Conservation (phyloP, 768 basidiomycete species). For the Kwoniella pini region DNA sequence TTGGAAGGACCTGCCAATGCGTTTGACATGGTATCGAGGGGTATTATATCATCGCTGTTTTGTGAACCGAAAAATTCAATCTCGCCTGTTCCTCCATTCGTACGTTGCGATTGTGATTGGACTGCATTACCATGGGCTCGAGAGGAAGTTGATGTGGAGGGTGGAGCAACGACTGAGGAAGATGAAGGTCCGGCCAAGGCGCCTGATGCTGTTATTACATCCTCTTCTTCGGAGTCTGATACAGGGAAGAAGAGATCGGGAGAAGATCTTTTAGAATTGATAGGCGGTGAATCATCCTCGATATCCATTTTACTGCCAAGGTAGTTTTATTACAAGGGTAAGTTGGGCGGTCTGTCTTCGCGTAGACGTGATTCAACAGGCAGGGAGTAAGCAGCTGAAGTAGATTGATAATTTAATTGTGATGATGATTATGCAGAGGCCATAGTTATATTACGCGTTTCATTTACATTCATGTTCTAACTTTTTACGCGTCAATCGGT, state of each 20-base stretch:
- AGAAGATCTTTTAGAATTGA: constrained; percentile 24
- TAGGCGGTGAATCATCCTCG: constrained; percentile 7
- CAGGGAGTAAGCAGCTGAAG: too few relatives aligned
- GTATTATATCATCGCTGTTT: constrained; percentile 32
- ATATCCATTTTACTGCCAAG: background rate
- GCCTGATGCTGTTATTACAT: constrained; percentile 4
- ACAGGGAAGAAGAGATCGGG: constrained; percentile 50
- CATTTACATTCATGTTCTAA: constrained; percentile 1
- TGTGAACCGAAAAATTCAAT: constrained; percentile 13
- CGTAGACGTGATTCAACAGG: too few relatives aligned
- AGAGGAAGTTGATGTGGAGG: background rate
- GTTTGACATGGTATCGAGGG: constrained; percentile 16
- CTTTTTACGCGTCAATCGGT: constrained; percentile 9
- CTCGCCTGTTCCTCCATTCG: background rate
- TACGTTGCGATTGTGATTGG: background rate
- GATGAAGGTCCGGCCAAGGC: constrained; percentile 18
- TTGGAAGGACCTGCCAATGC: constrained; percentile 25
- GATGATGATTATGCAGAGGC: too few relatives aligned
- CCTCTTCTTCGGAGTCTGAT: constrained; percentile 40
- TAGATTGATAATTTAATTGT: too few relatives aligned
- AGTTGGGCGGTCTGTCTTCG: too few relatives aligned
- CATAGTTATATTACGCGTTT: too few relatives aligned
- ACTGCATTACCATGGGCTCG: background rate
- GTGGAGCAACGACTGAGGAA: constrained; percentile 6
- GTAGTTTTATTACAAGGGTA: too few relatives aligned